Conservation (phyloP, 2,329 filamentous ascomycete genomes). For the Lomentospora prolificans region DNA sequence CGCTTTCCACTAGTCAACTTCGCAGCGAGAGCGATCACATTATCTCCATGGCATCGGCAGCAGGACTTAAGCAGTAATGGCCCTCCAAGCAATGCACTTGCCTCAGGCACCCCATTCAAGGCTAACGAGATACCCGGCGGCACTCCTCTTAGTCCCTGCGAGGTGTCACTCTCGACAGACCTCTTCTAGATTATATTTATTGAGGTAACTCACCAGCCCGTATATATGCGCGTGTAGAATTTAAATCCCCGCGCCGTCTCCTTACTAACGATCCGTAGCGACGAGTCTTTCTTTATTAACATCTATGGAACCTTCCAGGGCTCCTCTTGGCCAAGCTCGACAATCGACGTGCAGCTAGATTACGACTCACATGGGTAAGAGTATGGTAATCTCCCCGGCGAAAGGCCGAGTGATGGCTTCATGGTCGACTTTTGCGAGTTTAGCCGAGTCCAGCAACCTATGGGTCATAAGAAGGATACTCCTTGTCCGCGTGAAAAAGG, state of each 20-base stretch:
- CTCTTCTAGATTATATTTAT: constrained; percentile 1
- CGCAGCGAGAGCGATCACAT: no score
- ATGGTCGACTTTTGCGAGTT: not conserved
- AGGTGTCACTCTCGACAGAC: constrained; percentile 1
- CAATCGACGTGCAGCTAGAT: not conserved
- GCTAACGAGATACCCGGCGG: not conserved
- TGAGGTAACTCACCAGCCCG: not conserved
- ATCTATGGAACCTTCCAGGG: constrained; percentile 1
- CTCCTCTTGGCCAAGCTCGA: not conserved
- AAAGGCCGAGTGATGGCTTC: not conserved
- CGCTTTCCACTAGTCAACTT: no score
- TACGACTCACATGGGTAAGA: not conserved
- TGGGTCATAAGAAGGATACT: not conserved
- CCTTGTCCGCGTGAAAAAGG: constrained; percentile 1
- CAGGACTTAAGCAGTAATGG: no score
- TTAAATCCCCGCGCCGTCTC: not conserved
- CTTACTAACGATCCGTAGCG: not conserved
- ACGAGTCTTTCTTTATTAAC: not conserved
- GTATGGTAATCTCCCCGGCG: not conserved
- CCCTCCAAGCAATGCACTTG: no score
- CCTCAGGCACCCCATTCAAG: not conserved
- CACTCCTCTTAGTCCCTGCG: constrained; percentile 1
- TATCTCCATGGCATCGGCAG: no score
- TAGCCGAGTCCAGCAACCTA: not conserved
- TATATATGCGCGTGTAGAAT: not conserved